Percentiles rank a stretch among this genome's conserved stretches.
phyloP scores from a whole-genome alignment of 2,329 filamentous ascomycete genomes.

The Fonsecaea multimorphosa region DNA sequence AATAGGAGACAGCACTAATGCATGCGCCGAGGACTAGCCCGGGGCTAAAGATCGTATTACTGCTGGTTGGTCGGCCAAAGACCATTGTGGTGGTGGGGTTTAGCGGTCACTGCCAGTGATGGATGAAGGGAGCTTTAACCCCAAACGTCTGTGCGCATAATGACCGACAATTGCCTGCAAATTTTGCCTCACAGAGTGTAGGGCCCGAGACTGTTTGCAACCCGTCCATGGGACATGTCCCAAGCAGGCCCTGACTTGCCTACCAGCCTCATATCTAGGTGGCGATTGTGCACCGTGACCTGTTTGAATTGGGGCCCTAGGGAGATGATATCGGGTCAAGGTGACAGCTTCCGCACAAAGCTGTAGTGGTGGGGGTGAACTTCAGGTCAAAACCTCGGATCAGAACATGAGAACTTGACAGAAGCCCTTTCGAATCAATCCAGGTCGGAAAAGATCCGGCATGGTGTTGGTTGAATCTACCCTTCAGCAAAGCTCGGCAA shows the following conservation, averaged over 20 bases:
- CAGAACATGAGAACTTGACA: neutral
- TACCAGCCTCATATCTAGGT: neutral
- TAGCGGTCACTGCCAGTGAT: neutral
- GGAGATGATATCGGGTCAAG: neutral
- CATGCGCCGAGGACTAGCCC: slow-evolving; percentile 17
- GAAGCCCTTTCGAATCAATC: neutral
- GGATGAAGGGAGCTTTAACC: slow-evolving; percentile 2
- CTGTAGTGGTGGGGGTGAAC: neutral
- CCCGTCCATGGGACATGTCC: neutral
- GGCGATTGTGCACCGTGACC: neutral
- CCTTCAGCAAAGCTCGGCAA: neutral
- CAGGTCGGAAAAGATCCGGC: slow-evolving; percentile 10
- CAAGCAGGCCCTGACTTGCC: neutral
- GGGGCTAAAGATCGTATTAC: slow-evolving; percentile 14
- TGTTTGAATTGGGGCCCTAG: neutral
- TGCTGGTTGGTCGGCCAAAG: neutral
- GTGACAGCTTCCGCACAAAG: neutral
- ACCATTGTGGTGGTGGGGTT: neutral
- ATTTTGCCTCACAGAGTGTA: neutral
- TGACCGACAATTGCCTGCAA: neutral
- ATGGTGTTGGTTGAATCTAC: slow-evolving; percentile 1
- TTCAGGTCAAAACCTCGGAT: slow-evolving; percentile 12
- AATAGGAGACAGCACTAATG: slow-evolving; percentile 19
- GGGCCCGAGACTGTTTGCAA: neutral
- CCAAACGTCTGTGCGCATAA: slow-evolving; percentile 3